Percentiles rank a stretch among this genome's conserved stretches.
Evolutionary conservation across 176 grass and related monocot genomes (phyloP).

Genomic region (Themeda triandra): DNA sequence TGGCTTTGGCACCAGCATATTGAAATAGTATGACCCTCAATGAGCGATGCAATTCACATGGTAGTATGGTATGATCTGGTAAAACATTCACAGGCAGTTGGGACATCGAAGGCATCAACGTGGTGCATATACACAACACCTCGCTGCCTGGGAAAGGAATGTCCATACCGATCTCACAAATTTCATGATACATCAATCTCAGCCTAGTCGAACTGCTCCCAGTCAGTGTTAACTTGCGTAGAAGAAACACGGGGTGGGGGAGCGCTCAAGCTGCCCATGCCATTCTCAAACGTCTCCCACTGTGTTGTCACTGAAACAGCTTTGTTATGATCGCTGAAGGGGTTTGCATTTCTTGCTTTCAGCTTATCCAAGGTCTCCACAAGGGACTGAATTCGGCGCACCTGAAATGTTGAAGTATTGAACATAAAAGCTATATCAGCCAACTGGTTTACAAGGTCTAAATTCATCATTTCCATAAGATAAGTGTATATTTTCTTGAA

Average conservation of each 20-base stretch:
- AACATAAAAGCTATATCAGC: not conserved
- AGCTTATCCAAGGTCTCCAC: conserved; percentile 65
- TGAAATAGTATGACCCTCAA: not conserved
- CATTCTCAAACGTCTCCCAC: conserved; percentile 63
- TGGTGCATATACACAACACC: conserved; percentile 39
- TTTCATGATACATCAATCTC: conserved; percentile 21
- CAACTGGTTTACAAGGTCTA: not conserved
- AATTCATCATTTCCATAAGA: not conserved
- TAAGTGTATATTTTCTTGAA: not conserved
- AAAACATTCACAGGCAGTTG: conserved; percentile 28
- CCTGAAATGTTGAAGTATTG: conserved; percentile 39
- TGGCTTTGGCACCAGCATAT: not conserved
- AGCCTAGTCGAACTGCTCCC: conserved; percentile 70
- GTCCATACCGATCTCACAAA: conserved; percentile 8
- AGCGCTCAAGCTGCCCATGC: conserved; percentile 67
- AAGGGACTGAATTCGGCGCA: conserved; percentile 50
- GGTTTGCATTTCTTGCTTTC: conserved; percentile 67
- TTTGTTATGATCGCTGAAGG: conserved; percentile 37
- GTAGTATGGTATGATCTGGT: not conserved
- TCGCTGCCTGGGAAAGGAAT: not conserved
- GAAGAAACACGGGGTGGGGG: conserved; percentile 52
- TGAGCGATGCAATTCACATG: conserved; percentile 4
- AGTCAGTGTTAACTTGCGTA: conserved; percentile 39
- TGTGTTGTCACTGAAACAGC: conserved; percentile 60
- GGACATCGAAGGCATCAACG: conserved; percentile 28